Conservation (phyloP, 805 yeast genomes). For the Myxozyma sirexii region DNA sequence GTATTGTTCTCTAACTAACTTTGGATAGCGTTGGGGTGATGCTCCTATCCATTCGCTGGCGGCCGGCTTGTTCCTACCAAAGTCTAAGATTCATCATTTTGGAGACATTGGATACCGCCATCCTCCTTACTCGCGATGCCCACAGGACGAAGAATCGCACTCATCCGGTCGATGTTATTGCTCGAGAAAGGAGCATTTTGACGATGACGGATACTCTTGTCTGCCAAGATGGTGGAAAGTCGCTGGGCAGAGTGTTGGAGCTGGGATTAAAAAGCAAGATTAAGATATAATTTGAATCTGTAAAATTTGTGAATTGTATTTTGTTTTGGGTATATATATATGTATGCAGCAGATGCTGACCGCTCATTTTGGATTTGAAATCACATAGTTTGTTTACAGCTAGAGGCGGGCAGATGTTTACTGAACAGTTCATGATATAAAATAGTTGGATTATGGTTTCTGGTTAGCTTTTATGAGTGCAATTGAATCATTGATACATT, state of each 20-base stretch:
- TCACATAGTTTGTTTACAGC: not conserved
- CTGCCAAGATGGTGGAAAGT: constrained; percentile 35
- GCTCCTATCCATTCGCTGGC: constrained; percentile 89
- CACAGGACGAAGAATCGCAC: constrained; percentile 32
- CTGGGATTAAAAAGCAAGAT: constrained; percentile 22
- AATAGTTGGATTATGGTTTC: not conserved
- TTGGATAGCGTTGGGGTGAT: constrained; percentile 91
- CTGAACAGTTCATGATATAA: not conserved
- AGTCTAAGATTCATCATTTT: constrained; percentile 65
- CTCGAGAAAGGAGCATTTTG: constrained; percentile 27
- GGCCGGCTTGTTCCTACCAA: constrained; percentile 60
- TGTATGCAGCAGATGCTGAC: not conserved
- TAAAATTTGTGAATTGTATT: not conserved
- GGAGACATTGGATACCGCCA: constrained; percentile 67
- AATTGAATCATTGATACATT: not conserved
- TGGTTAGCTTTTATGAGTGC: not conserved
- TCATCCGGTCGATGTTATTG: constrained; percentile 32
- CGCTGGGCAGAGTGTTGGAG: constrained; percentile 27
- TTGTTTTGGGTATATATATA: not conserved
- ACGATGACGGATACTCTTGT: constrained; percentile 33
- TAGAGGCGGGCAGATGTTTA: not conserved
- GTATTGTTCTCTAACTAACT: no score
- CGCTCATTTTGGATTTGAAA: not conserved
- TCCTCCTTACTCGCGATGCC: constrained; percentile 34
- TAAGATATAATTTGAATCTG: not conserved